Percentiles rank a stretch among this genome's conserved stretches.
These are phyloP conservation scores for Umbelopsis isabellina DNA, from an alignment of 192 early-diverging fungal species.

Conservation along the genomic window DNA sequence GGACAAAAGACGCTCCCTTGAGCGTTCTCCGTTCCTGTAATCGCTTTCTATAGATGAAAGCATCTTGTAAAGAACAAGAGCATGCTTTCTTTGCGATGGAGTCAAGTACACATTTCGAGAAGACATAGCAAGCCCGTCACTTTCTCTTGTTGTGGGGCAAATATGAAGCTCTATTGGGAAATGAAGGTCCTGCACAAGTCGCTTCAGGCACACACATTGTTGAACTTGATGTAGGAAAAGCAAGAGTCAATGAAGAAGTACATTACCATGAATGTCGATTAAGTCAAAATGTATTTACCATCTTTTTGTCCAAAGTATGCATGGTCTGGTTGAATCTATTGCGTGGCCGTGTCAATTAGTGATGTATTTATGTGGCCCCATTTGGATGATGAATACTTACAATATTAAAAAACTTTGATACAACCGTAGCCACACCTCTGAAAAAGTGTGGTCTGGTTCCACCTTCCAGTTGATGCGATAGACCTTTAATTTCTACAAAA, in stretches of 20 bases:
- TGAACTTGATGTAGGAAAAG: slow-evolving; percentile 49
- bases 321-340: slow-evolving; percentile 67
- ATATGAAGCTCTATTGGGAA: slow-evolving; percentile 77
- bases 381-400: slow-evolving; percentile 31
- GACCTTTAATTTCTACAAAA: slow-evolving; percentile 91
- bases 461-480: slow-evolving; percentile 94
- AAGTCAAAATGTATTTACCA: slow-evolving; percentile 41
- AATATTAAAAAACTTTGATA: slow-evolving; percentile 91
- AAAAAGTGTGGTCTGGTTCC: slow-evolving; percentile 93
- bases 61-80: slow-evolving; percentile 76
- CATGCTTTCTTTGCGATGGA: slow-evolving; percentile 65
- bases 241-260: background rate
- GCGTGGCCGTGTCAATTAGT: background rate
- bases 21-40: slow-evolving; percentile 41
- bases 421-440: slow-evolving; percentile 95
- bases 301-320: slow-evolving; percentile 98
- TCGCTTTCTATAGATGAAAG: slow-evolving; percentile 56
- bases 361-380: background rate
- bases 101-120: slow-evolving; percentile 88
- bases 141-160: slow-evolving; percentile 74
- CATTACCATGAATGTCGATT: background rate
- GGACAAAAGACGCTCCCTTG: slow-evolving; percentile 49
- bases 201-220: slow-evolving; percentile 81
- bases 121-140: slow-evolving; percentile 88
- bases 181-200: slow-evolving; percentile 85